Conservation (phyloP, 345 rosid genomes). For the Eucalyptus viminalis region DNA sequence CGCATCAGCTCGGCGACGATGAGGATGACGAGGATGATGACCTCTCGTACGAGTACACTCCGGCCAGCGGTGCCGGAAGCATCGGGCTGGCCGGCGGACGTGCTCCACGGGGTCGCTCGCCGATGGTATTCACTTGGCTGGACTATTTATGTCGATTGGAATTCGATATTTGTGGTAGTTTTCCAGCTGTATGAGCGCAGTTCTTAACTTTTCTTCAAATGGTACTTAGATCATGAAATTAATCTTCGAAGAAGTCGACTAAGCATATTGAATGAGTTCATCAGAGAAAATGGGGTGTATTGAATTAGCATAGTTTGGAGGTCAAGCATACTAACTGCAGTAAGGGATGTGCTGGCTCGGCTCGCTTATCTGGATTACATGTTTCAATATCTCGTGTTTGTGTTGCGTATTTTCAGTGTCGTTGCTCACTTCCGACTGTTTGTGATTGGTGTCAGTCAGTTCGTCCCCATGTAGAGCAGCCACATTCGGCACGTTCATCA, state of each 20-base stretch:
- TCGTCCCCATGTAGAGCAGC: slow-evolving; percentile 46
- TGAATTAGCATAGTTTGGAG: neutral
- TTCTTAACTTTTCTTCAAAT: neutral
- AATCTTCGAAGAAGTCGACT: neutral
- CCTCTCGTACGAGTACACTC: slow-evolving; percentile 7
- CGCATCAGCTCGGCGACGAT: slow-evolving; percentile 3
- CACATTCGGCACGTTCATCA: slow-evolving; percentile 27
- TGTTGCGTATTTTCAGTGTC: neutral
- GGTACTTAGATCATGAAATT: neutral
- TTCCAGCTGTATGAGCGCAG: neutral
- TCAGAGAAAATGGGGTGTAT: neutral
- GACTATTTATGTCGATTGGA: neutral
- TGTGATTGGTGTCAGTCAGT: slow-evolving; percentile 32
- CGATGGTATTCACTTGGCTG: slow-evolving; percentile 10
- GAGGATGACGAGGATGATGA: slow-evolving; percentile 17
- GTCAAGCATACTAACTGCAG: too few species aligned
- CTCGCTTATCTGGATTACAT: too few species aligned
- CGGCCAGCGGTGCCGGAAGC: neutral
- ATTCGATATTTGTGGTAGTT: neutral
- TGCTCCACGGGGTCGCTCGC: slow-evolving; percentile 12
- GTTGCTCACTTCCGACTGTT: neutral
- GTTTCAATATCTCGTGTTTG: too few species aligned
- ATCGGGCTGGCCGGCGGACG: slow-evolving; percentile 29
- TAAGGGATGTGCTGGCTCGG: too few species aligned
- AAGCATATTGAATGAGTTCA: neutral